These are phyloP conservation scores for Fraxinus ornus DNA, from an alignment of 305 asterid genomes.

Conservation along the genomic window DNA sequence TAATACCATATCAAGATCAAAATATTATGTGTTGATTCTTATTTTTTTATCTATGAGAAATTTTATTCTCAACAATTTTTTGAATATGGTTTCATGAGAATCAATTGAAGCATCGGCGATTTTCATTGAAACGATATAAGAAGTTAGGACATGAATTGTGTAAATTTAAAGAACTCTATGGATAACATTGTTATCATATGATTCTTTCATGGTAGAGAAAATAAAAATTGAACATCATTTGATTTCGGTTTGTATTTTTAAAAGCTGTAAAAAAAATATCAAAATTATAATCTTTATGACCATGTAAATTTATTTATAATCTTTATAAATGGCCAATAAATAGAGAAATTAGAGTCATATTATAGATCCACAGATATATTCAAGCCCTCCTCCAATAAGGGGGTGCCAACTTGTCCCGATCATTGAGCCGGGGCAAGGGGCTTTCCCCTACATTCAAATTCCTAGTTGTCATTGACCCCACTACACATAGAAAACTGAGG, in stretches of 20 bases:
- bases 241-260: background rate
- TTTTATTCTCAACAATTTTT: background rate
- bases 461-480: slow-evolving; percentile 26
- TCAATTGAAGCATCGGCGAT: background rate
- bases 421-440: too few species aligned
- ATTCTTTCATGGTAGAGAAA: background rate
- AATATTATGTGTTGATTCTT: background rate
- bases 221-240: background rate
- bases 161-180: background rate
- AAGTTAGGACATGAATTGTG: background rate
- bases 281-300: background rate
- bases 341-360: background rate
- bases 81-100: background rate
- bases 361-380: background rate
- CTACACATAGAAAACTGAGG: slow-evolving; percentile 40
- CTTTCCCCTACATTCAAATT: background rate
- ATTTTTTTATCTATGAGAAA: background rate
- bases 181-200: background rate
- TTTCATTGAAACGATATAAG: background rate
- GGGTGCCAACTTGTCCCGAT: too few species aligned
- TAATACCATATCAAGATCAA: background rate
- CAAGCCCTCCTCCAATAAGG: too few species aligned
- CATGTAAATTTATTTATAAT: background rate
- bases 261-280: background rate
- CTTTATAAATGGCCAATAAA: background rate